A percentile compares a stretch with the other conserved stretches of the same genome.
These are phyloP conservation scores for Neurospora sp. DNA, from an alignment of 495 filamentous ascomycete species.

Conservation along the genomic window DNA sequence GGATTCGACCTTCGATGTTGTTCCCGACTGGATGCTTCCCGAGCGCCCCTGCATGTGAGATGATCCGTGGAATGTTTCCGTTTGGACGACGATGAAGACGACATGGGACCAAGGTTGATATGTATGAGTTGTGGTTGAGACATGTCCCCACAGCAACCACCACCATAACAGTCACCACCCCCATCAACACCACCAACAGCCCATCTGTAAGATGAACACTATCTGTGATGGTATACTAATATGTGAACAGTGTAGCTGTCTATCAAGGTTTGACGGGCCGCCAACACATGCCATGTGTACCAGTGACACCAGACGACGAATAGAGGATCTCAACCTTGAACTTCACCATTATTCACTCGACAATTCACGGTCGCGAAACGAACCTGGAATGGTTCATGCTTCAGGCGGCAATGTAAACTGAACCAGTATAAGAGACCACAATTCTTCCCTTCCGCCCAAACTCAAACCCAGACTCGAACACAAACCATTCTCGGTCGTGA, in stretches of 20 bases:
- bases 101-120: neutral
- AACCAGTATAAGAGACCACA: neutral
- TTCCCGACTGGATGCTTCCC: neutral
- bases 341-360: neutral
- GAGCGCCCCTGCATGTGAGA: neutral
- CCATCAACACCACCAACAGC: neutral
- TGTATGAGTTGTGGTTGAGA: neutral
- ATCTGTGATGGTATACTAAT: neutral
- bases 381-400: neutral
- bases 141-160: neutral
- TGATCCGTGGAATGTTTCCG: neutral
- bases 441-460: neutral
- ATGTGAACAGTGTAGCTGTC: neutral
- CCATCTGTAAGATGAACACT: neutral
- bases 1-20: neutral
- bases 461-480: neutral
- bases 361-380: neutral
- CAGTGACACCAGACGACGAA: neutral
- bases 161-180: neutral
- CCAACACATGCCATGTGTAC: neutral
- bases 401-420: neutral
- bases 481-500: neutral
- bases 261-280: neutral
- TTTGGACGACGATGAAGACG: neutral
- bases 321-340: neutral